Evolutionary conservation across 306 rosid genomes (phyloP).

Genomic region (Albizia julibrissin): DNA sequence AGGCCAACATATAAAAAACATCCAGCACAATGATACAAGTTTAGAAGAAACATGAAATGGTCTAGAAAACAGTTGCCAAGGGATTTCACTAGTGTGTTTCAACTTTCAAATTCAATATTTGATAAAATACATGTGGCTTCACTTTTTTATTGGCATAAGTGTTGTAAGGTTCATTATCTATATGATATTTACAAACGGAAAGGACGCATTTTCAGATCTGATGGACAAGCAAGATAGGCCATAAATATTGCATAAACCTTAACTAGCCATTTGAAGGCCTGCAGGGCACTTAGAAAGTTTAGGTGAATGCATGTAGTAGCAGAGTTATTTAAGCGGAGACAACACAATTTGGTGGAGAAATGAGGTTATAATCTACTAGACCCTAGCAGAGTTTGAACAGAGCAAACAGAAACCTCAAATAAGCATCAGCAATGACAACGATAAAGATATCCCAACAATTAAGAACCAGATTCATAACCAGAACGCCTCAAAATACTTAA

Average conservation of each 20-base stretch:
- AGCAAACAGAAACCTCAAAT: conserved; percentile 20
- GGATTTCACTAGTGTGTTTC: not conserved
- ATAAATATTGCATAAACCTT: not conserved
- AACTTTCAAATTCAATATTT: not conserved
- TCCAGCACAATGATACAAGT: not conserved
- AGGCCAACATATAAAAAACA: not conserved
- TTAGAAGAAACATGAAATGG: not conserved
- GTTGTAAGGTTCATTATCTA: not conserved
- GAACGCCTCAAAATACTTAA: not conserved
- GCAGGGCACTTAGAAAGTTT: conserved; percentile 8
- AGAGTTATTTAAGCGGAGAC: not conserved
- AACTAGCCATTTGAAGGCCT: not conserved
- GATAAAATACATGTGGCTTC: not conserved
- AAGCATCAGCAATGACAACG: conserved; percentile 9
- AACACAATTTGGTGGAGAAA: not conserved
- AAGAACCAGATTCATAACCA: not conserved
- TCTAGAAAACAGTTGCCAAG: not conserved
- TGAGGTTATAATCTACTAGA: conserved; percentile 15
- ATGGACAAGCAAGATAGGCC: not conserved
- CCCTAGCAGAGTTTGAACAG: not conserved
- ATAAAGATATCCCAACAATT: conserved; percentile 9
- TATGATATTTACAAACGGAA: conserved; percentile 1
- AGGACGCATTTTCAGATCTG: not conserved
- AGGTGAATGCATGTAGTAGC: not conserved
- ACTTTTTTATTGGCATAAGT: not conserved